phyloP scores from a whole-genome alignment of 306 rosid genomes.

The Gynostemma pentaphyllum region DNA sequence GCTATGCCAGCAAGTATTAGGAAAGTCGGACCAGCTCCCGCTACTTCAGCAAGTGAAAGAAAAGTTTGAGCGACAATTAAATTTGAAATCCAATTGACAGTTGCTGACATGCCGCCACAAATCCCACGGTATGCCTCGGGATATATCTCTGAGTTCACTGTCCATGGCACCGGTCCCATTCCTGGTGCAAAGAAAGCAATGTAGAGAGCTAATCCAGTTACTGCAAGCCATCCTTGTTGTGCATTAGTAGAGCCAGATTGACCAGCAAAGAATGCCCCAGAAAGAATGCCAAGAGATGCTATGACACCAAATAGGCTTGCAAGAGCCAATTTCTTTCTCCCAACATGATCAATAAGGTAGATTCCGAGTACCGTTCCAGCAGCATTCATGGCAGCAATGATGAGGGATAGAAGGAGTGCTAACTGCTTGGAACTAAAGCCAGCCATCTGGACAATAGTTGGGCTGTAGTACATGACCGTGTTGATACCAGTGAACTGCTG shows the following conservation, averaged over 20 bases:
- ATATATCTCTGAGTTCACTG: conserved; percentile 82
- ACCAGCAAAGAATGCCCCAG: conserved; percentile 37
- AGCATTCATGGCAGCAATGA: conserved; percentile 74
- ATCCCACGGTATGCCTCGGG: conserved; percentile 73
- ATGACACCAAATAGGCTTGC: conserved; percentile 68
- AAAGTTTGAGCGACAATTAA: conserved; percentile 66
- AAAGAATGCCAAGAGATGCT: conserved; percentile 45
- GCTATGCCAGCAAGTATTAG: conserved; percentile 57
- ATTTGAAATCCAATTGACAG: conserved; percentile 83
- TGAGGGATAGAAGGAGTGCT: conserved; percentile 73
- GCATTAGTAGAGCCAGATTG: conserved; percentile 35
- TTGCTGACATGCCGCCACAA: conserved; percentile 94
- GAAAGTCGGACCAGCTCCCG: conserved; percentile 70
- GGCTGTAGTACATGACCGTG: conserved; percentile 97
- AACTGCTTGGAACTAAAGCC: conserved; percentile 64
- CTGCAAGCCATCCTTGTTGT: conserved; percentile 57
- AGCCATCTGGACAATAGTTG: conserved; percentile 93
- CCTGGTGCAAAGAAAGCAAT: conserved; percentile 76
- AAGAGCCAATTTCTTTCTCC: conserved; percentile 57
- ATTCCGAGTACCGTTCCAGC: conserved; percentile 73
- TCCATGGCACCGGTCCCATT: conserved; percentile 96
- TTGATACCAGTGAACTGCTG: conserved; percentile 94
- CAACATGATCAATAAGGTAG: conserved; percentile 67
- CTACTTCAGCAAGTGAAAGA: conserved; percentile 52
- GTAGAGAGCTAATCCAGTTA: conserved; percentile 59